Evolutionary conservation across 2,329 filamentous ascomycete species (phyloP).

Genomic region (Pleurostoma richardsiae): DNA sequence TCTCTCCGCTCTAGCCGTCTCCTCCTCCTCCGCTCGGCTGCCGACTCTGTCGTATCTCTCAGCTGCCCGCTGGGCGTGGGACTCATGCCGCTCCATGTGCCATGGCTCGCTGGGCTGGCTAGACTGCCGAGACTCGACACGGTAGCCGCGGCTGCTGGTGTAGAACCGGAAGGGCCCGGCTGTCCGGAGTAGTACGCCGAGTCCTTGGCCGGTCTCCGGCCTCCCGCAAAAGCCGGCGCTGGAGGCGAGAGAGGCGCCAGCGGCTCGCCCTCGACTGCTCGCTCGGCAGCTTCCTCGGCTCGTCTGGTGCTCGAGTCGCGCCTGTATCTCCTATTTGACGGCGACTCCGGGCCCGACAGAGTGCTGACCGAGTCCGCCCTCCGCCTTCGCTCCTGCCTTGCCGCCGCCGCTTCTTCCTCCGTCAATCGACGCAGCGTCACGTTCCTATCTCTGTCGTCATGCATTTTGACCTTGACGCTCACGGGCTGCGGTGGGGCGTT

Average conservation of each 20-base stretch:
- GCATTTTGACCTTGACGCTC: slow-evolving; percentile 55
- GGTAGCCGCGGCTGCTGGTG: slow-evolving; percentile 32
- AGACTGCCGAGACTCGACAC: slow-evolving; percentile 42
- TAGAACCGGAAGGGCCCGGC: slow-evolving; percentile 33
- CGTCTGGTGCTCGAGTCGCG: slow-evolving; percentile 44
- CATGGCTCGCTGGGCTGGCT: slow-evolving; percentile 40
- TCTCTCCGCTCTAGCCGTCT: slow-evolving; percentile 50
- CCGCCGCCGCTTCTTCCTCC: slow-evolving; percentile 50
- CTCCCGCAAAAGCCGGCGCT: slow-evolving; percentile 50
- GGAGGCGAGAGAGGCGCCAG: slow-evolving; percentile 48
- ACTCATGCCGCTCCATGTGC: slow-evolving; percentile 49
- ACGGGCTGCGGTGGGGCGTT: slow-evolving; percentile 41
- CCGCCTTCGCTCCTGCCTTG: slow-evolving; percentile 29
- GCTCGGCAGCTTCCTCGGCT: slow-evolving; percentile 41
- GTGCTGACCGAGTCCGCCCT: slow-evolving; percentile 50
- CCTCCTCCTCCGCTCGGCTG: slow-evolving; percentile 48
- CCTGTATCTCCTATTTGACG: slow-evolving; percentile 46
- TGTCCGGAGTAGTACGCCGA: slow-evolving; percentile 57
- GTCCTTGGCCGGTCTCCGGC: slow-evolving; percentile 47
- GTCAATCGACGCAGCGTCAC: slow-evolving; percentile 58
- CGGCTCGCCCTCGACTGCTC: slow-evolving; percentile 30
- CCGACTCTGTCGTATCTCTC: slow-evolving; percentile 27
- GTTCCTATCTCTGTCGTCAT: slow-evolving; percentile 55
- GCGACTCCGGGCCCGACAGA: slow-evolving; percentile 51
- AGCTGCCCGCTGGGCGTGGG: slow-evolving; percentile 35